phyloP scores from a whole-genome alignment of 768 basidiomycete species.

The Suillus luteus region DNA sequence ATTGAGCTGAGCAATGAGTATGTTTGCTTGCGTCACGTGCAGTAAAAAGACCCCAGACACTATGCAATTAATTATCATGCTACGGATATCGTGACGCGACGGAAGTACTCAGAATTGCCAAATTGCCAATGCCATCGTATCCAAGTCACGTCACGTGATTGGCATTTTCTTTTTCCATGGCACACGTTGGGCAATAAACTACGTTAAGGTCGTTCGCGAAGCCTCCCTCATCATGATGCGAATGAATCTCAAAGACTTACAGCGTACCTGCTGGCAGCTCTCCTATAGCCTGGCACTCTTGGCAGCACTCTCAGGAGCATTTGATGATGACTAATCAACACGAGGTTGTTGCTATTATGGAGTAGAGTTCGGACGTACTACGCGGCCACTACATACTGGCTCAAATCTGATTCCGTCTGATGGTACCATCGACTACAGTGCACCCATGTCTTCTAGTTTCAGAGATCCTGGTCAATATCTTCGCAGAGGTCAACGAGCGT shows the following conservation, averaged over 20 bases:
- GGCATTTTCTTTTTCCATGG: too few relatives aligned
- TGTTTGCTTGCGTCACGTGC: too few relatives aligned
- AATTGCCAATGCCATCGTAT: too few relatives aligned
- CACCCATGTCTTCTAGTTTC: constrained; percentile 9
- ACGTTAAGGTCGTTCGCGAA: too few relatives aligned
- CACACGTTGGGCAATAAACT: too few relatives aligned
- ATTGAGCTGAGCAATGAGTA: too few relatives aligned
- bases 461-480: constrained; percentile 8
- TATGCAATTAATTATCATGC: too few relatives aligned
- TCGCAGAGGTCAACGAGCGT: constrained; percentile 9
- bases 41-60: too few relatives aligned
- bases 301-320: neutral
- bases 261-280: neutral
- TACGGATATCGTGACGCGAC: too few relatives aligned
- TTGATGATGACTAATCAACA: neutral
- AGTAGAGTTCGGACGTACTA: neutral
- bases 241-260: neutral
- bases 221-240: neutral
- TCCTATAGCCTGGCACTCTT: neutral
- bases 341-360: neutral
- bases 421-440: neutral
- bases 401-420: neutral
- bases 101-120: too few relatives aligned
- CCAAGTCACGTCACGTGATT: too few relatives aligned
- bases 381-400: neutral